These are phyloP conservation scores for Silybum marianum DNA, from an alignment of 129 eudicot genomes.

Conservation along the genomic window DNA sequence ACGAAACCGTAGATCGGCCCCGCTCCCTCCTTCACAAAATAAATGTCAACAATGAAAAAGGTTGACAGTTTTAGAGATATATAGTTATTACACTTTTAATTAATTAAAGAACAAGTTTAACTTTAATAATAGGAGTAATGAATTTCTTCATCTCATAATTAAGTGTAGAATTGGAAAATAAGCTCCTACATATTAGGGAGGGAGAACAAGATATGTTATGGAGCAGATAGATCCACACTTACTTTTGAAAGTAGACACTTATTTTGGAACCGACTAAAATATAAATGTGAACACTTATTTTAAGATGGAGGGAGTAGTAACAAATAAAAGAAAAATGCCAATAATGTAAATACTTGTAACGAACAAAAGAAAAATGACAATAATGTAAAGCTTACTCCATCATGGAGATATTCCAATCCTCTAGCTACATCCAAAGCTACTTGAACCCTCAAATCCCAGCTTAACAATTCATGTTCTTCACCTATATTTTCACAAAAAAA, in stretches of 20 bases:
- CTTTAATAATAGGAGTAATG: neutral
- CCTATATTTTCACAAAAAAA: slow-evolving; percentile 40
- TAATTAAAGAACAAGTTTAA: neutral
- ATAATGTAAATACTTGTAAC: neutral
- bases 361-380: neutral
- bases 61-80: no score
- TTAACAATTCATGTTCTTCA: slow-evolving; percentile 65
- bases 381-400: slow-evolving; percentile 63
- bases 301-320: neutral
- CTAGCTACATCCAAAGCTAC: slow-evolving; percentile 93
- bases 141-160: neutral
- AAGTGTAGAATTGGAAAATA: neutral
- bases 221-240: neutral
- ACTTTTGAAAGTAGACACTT: neutral
- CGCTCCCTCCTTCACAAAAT: neutral
- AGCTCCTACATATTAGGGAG: neutral
- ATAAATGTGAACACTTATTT: neutral
- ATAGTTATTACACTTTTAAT: neutral
- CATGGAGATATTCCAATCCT: slow-evolving; percentile 99
- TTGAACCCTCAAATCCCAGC: slow-evolving; percentile 83
- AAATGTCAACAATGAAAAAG: neutral
- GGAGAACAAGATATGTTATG: neutral
- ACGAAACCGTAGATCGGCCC: no score
- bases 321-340: slow-evolving; percentile 9
- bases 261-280: neutral